Percentiles rank a stretch among this genome's conserved stretches.
Conservation (phyloP, 2,329 filamentous ascomycete genomes). For the Neofusicoccum laricinum region DNA sequence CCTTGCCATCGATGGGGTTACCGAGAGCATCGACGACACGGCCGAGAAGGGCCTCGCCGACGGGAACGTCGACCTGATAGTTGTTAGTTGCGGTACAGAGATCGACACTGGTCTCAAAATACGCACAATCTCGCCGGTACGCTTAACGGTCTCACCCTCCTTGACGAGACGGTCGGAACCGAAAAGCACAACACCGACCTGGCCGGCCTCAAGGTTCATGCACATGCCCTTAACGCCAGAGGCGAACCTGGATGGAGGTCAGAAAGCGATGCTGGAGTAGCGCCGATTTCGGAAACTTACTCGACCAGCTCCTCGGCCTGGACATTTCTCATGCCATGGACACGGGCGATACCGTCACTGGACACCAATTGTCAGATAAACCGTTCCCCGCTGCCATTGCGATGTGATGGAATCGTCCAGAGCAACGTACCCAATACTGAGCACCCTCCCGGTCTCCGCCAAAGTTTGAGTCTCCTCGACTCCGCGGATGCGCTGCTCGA, state of each 20-base stretch:
- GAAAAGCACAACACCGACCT: slow-evolving; percentile 99
- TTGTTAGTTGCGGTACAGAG: not conserved
- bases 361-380: slow-evolving; percentile 34
- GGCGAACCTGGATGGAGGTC: slow-evolving; percentile 69
- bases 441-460: too few species aligned
- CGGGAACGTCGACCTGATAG: slow-evolving; percentile 85
- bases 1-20: slow-evolving; percentile 99
- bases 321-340: slow-evolving; percentile 99
- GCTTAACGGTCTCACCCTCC: slow-evolving; percentile 99
- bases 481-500: slow-evolving; percentile 98
- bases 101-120: not conserved
- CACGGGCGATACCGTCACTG: slow-evolving; percentile 99
- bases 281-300: slow-evolving; percentile 58
- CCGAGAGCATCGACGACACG: slow-evolving; percentile 98
- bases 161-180: slow-evolving; percentile 99
- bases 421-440: slow-evolving; percentile 29
- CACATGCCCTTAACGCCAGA: slow-evolving; percentile 99
- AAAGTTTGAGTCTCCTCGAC: too few species aligned
- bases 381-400: slow-evolving; percentile 17
- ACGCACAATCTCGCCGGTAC: slow-evolving; percentile 98
- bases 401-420: slow-evolving; percentile 27
- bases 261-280: slow-evolving; percentile 19
- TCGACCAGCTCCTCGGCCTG: slow-evolving; percentile 99
- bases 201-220: slow-evolving; percentile 99
- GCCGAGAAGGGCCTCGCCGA: slow-evolving; percentile 87